phyloP scores from a whole-genome alignment of 2,329 filamentous ascomycete genomes.

The Fusarium metavorans region DNA sequence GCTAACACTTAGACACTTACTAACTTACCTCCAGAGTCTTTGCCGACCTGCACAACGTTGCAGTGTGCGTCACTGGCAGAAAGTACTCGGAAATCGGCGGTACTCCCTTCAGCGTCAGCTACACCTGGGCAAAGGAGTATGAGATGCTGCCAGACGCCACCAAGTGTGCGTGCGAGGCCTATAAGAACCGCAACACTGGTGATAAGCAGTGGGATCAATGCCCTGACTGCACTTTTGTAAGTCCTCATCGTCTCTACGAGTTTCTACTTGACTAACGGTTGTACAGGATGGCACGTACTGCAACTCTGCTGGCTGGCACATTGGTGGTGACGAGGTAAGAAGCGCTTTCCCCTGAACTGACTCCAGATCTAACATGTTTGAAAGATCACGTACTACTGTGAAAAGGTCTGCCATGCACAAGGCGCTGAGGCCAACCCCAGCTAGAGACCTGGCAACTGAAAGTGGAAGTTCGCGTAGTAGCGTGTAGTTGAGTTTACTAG shows the following conservation, averaged over 20 bases:
- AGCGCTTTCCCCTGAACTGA: neutral
- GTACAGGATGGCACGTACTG: constrained; percentile 25
- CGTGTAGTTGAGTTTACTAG: neutral
- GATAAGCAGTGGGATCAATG: constrained; percentile 26
- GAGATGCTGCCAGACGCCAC: constrained; percentile 23
- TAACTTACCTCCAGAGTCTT: neutral
- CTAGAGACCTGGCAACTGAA: neutral
- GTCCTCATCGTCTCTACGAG: fast-evolving
- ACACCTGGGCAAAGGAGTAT: constrained; percentile 24
- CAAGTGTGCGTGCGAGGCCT: constrained; percentile 24
- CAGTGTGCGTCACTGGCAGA: constrained; percentile 18
- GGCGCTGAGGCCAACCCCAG: constrained; percentile 16
- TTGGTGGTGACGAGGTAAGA: constrained; percentile 37
- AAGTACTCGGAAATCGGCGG: neutral
- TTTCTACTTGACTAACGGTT: neutral
- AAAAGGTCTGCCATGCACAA: constrained; percentile 13
- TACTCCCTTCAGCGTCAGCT: constrained; percentile 23
- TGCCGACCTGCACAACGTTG: constrained; percentile 20
- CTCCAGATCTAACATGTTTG: neutral
- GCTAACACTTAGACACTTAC: neutral
- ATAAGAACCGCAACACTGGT: constrained; percentile 21
- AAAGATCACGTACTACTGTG: constrained; percentile 22
- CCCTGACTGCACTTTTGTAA: constrained; percentile 33
- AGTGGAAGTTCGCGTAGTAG: neutral
- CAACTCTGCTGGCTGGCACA: constrained; percentile 26